Percentiles rank a stretch among this genome's conserved stretches.
Evolutionary conservation across 495 filamentous ascomycete species (phyloP).

Genomic region (Aspergillus wentii): DNA sequence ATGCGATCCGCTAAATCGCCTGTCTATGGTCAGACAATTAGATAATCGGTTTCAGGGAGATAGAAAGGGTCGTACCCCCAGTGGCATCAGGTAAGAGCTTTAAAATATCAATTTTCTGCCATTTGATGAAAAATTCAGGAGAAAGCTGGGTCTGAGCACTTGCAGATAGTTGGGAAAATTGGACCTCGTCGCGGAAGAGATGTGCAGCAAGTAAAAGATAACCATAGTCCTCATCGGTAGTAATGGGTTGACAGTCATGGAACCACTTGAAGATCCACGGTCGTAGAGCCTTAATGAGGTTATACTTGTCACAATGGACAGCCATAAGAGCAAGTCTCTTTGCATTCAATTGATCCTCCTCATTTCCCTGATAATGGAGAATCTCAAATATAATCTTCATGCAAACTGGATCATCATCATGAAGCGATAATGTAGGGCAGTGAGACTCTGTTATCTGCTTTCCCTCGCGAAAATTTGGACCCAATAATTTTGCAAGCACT

Average conservation of each 20-base stretch:
- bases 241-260: neutral
- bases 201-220: constrained; percentile 4
- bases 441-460: too few species aligned
- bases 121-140: neutral
- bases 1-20: too few species aligned
- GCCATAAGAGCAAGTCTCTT: neutral
- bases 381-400: too few species aligned
- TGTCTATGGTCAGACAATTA: too few species aligned
- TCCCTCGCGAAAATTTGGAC: too few species aligned
- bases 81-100: neutral
- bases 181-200: neutral
- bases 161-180: neutral
- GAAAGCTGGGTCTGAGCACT: constrained; percentile 2
- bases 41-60: too few species aligned
- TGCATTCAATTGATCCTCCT: neutral
- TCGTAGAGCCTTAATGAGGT: neutral
- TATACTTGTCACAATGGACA: constrained; percentile 2
- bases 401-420: too few species aligned
- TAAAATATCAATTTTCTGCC: neutral
- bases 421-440: too few species aligned
- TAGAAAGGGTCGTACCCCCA: too few species aligned
- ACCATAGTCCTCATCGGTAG: constrained; percentile 1
- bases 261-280: constrained; percentile 4
- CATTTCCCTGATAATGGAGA: constrained; percentile 9
- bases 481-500: too few species aligned